Base-by-base conservation (phyloP, 2,329 filamentous ascomycete genomes). In the Aspergillus pseudoviridinutans region DNA sequence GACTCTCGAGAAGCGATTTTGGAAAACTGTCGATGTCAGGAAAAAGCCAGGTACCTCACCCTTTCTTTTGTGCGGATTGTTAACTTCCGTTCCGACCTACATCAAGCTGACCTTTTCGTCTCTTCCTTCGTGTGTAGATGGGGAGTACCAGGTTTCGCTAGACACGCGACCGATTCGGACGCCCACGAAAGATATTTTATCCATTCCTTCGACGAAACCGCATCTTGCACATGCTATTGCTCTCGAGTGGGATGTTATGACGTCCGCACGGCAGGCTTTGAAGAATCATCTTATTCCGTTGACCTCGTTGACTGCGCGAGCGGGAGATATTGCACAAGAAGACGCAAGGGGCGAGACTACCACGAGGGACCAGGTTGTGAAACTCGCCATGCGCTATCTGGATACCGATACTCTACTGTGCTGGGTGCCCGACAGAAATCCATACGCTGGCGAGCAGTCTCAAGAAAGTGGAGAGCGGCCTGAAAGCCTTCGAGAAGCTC, bases 351-450 rank as follows among this genome's bases (percentile, higher is more conserved):
- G 79, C 3, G 73, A 79, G 42, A 71, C 68, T 17, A 78, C 80
- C 25, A 80, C 89, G 41, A 83, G 92, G 38, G 71, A 82, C 0
- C 78, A 82, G 44, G 86, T 97, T 50, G 78, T 88, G 17, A 80
- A 78, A 20, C 87, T 85, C 61, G 77, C 94, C 53, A 84, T 97
- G 81, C 84, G 89, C 50, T 97, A 97, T 74, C 83, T 99, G 27
- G 87, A 92, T 66, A 97, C 94, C 1, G 94, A 99, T 76, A 92
- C 91, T 0, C 78, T 97, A 38, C 84, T 99, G 1, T 97, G 93
- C 82, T 96, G 92, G 90, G 91, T 85, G 20, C 87, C 87, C 0
- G 81, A 80, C 67, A 76, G 77, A 56, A 76, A 76, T 49, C 64
- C 78, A 58, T 75, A 82, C 70, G 81, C 84, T 44, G 79, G 80